Evolutionary conservation across 176 grass and related monocot species (phyloP), one percentile per base, ranked within the genome.

Genomic region (Rhynchospora breviuscula): DNA sequence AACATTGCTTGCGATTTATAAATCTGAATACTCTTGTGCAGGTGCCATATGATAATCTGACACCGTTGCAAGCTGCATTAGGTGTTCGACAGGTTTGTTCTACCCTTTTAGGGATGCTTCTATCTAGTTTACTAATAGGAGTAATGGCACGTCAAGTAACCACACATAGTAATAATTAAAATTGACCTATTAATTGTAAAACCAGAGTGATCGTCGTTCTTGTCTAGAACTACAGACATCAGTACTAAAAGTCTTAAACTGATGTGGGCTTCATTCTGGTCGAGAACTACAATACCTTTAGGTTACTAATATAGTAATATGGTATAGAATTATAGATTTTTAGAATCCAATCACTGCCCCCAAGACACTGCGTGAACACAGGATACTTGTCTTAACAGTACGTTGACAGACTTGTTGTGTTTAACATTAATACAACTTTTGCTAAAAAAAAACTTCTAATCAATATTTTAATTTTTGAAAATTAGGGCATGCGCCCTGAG

Each of bases 21-120:
- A 84, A 61, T 76, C 10, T 86, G 60, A 18, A 67, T 56, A 35
- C 70, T 56, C 22, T 85, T 79, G 57, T 93, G 70, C 76, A 99
- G 96, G 82, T 99, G 63, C 96, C 96, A 5, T 99, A 99, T 63
- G 89, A 93, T 51, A 85, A 93, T 63, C 49, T 99, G 71, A 93
- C 96, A 83, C 96, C 96, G 0, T 88, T 99, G 86, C 96, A 99
- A 95, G 96, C 96, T 84, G 96, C 96, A 61, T 46, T 99, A 45
- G 90, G 89, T 75, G 96, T 99, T 63, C 90, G 93, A 85, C 96
- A 93, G 96, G 96, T 98, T 76, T 79, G 59, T 84, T 47, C 58
- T 81, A 5, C 67, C 63, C 72, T 31, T 79, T 78, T 57, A 18
- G 56, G 22, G 12, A 40, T 67, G 54, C 21, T 63, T 0, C n/a